A percentile compares a stretch with the other conserved stretches of the same genome.
Conservation (phyloP, 169 alveolate genomes). For the Plasmodium cynomolgi region DNA sequence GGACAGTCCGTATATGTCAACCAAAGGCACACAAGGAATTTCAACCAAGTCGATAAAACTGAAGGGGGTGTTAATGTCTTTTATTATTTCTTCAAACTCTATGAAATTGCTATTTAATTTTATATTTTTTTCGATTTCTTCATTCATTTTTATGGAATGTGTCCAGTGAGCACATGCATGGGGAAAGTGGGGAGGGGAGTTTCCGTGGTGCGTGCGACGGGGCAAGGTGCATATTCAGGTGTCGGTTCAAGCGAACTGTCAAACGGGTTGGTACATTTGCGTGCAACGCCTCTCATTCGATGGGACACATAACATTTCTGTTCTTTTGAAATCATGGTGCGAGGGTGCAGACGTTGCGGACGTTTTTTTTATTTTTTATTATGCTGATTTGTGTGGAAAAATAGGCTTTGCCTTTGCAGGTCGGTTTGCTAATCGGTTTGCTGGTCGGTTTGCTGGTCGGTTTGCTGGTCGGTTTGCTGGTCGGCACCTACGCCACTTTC, state of each 20-base stretch:
- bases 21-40: slow-evolving; percentile 68
- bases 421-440: background rate
- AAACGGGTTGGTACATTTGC: background rate
- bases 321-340: background rate
- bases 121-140: slow-evolving; percentile 33
- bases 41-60: slow-evolving; percentile 72
- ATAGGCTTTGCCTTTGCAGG: background rate
- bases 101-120: slow-evolving; percentile 59
- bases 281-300: slow-evolving; percentile 9
- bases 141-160: slow-evolving; percentile 49
- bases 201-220: background rate
- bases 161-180: background rate
- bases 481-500: background rate
- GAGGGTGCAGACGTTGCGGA: background rate
- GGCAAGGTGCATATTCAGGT: slow-evolving; percentile 2
- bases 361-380: background rate
- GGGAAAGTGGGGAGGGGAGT: background rate
- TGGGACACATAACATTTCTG: background rate
- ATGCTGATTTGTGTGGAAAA: background rate
- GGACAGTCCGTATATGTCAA: slow-evolving; percentile 67
- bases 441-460: background rate
- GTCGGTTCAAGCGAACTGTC: background rate
- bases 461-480: background rate
- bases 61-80: slow-evolving; percentile 69
- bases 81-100: slow-evolving; percentile 75